Percentiles rank a stretch among this genome's conserved stretches.
Conservation (phyloP, 2,329 filamentous ascomycete genomes). For the Fusarium beomiforme region DNA sequence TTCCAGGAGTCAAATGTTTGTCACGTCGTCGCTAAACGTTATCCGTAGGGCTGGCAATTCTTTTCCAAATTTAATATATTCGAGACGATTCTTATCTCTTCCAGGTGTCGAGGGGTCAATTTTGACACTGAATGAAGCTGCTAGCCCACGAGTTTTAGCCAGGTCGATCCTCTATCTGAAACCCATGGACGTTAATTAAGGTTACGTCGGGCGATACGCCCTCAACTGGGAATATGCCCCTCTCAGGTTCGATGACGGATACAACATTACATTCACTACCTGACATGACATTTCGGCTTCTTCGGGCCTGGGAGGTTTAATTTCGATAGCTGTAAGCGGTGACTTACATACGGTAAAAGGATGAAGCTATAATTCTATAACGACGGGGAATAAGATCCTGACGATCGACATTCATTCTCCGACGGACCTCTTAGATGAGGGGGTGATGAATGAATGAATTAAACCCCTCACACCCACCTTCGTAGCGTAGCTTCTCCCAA, state of each 20-base stretch:
- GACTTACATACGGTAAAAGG: not conserved
- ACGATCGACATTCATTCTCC: slow-evolving; percentile 5
- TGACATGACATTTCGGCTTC: not conserved
- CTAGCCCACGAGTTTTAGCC: slow-evolving; percentile 10
- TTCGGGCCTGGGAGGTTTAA: not conserved
- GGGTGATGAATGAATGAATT: not conserved
- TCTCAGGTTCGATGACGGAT: not conserved
- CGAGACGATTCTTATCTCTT: not conserved
- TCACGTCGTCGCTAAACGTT: not conserved
- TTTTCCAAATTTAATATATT: slow-evolving; percentile 1
- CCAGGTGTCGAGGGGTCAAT: slow-evolving; percentile 22
- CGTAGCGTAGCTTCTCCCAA: slow-evolving; percentile 8
- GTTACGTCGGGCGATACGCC: slow-evolving; percentile 16
- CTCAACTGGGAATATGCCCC: slow-evolving; percentile 6
- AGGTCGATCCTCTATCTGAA: slow-evolving; percentile 34
- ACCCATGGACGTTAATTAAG: slow-evolving; percentile 23
- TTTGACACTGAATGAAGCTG: slow-evolving; percentile 9
- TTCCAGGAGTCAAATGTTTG: not conserved
- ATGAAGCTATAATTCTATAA: not conserved
- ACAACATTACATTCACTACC: not conserved
- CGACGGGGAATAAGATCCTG: slow-evolving; percentile 3
- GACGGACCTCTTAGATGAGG: not conserved
- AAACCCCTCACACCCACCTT: slow-evolving; percentile 19
- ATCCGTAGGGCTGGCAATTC: slow-evolving; percentile 16
- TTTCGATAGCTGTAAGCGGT: not conserved